Conservation (phyloP, 2,329 filamentous ascomycete genomes). For the Teratosphaeria epicoccoides region DNA sequence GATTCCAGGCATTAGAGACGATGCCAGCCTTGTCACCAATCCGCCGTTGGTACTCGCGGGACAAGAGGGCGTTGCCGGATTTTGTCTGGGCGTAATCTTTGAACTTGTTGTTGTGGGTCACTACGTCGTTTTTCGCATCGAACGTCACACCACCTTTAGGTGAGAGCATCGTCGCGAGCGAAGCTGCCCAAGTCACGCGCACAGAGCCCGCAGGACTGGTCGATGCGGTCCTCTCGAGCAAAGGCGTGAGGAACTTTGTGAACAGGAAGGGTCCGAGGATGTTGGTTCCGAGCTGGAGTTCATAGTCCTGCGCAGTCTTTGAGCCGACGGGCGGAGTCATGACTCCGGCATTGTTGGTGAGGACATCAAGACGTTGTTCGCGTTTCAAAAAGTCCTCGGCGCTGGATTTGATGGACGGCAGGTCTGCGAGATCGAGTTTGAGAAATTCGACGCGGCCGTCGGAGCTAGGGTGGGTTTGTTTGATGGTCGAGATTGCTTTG, state of each 20-base stretch:
- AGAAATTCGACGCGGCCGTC: conserved; percentile 36
- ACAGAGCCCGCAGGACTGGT: conserved; percentile 19
- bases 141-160: conserved; percentile 13
- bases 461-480: conserved; percentile 26
- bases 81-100: conserved; percentile 22
- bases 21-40: conserved; percentile 13
- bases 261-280: conserved; percentile 26
- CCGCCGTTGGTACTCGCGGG: conserved; percentile 14
- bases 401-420: conserved; percentile 24
- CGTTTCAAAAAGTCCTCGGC: conserved; percentile 26
- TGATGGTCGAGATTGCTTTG: conserved; percentile 37
- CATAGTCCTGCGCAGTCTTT: conserved; percentile 23
- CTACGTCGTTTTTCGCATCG: conserved; percentile 10
- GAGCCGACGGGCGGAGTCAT: conserved; percentile 27
- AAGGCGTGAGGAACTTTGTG: conserved; percentile 21
- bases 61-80: conserved; percentile 20
- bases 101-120: conserved; percentile 8
- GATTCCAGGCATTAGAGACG: conserved; percentile 22
- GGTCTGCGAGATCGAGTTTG: conserved; percentile 34
- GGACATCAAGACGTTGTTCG: conserved; percentile 31
- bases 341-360: conserved; percentile 29
- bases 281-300: conserved; percentile 27
- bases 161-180: conserved; percentile 14
- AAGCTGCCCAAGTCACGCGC: conserved; percentile 24
- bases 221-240: conserved; percentile 20